Base-by-base conservation (phyloP, 2,329 filamentous ascomycete genomes). In the Elsinoe necatrix region DNA sequence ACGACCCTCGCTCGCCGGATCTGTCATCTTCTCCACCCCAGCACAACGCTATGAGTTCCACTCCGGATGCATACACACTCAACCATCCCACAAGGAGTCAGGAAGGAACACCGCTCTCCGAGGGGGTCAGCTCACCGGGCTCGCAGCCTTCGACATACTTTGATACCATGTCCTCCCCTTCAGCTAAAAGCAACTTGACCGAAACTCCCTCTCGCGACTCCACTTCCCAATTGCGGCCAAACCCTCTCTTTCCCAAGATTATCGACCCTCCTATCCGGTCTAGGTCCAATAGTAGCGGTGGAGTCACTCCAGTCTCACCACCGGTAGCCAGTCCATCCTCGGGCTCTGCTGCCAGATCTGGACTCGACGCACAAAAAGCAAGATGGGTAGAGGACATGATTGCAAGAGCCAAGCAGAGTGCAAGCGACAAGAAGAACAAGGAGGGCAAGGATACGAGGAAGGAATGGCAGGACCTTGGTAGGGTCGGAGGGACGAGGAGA, bases 381-480 rank as follows among this genome's bases (percentile, higher is more conserved):
- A 83, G 84, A 37, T 93, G 88, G 88, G 86, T 93, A 8, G 85
- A 91, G 69, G 87, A 83, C 60, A 86, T 93, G 74, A 85, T 89
- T 72, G 85, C 88, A 65, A 86, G 88, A 66, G 88, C 90, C 39
- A 80, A 85, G 58, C 78, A 83, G 47, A 86, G 83, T 59, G 87
- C 84, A 65, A 64, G 63, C 12, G 73, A 45, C 21, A 45, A 74
- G 64, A 71, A 72, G 60, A 64, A 69, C 37, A 67, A 65, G 54
- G 64, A 65, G n/a, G 63, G 65, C 20, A 69, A 68, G 41, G 61
- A 60, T 61, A 62, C 61, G 42, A 60, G 60, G 52, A 66, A 66
- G 66, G 63, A 76, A 45, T 87, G 89, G 69, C 84, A 83, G 18
- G 84, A 89, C 61, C 71, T 90, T 62, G 84, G 85, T 43, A 87